Evolutionary conservation across 2,329 filamentous ascomycete genomes (phyloP).

Genomic region (Sporothrix globosa): DNA sequence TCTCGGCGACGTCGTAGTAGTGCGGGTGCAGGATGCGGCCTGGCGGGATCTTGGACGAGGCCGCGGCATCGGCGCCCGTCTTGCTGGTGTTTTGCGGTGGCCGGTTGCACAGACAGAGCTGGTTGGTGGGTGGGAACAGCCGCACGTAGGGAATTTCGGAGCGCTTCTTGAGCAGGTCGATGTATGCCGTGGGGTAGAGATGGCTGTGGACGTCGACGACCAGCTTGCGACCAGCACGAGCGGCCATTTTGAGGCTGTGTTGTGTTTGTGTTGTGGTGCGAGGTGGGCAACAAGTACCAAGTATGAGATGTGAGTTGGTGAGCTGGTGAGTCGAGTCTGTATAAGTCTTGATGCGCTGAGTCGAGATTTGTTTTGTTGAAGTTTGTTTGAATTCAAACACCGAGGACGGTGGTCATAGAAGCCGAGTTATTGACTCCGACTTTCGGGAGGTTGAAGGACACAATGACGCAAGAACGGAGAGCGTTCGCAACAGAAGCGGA

Average conservation of each 20-base stretch:
- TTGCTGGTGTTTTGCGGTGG: constrained; percentile 31
- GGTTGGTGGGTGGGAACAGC: constrained; percentile 27
- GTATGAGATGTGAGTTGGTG: too few species aligned
- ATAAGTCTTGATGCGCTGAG: too few species aligned
- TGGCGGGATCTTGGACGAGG: constrained; percentile 50
- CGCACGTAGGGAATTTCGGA: constrained; percentile 30
- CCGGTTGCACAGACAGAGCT: constrained; percentile 30
- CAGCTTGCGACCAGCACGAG: constrained; percentile 26
- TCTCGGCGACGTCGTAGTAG: constrained; percentile 75
- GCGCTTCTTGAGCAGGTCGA: constrained; percentile 32
- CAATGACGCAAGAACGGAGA: not conserved
- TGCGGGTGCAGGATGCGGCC: constrained; percentile 78
- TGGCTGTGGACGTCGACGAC: constrained; percentile 34
- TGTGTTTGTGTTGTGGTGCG: not conserved
- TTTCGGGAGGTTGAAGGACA: not conserved
- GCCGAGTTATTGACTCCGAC: constrained; percentile 5
- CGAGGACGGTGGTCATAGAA: constrained; percentile 6
- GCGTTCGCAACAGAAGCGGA: not conserved
- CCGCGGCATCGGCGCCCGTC: constrained; percentile 49
- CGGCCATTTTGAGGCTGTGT: constrained; percentile 26
- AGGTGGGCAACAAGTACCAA: too few species aligned
- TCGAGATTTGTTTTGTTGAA: not conserved
- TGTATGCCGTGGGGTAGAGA: constrained; percentile 31
- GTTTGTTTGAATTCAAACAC: not conserved
- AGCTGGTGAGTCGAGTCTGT: not conserved